Evolutionary conservation across 2,329 filamentous ascomycete genomes (phyloP).

Genomic region (Fusarium solani-melongenae): DNA sequence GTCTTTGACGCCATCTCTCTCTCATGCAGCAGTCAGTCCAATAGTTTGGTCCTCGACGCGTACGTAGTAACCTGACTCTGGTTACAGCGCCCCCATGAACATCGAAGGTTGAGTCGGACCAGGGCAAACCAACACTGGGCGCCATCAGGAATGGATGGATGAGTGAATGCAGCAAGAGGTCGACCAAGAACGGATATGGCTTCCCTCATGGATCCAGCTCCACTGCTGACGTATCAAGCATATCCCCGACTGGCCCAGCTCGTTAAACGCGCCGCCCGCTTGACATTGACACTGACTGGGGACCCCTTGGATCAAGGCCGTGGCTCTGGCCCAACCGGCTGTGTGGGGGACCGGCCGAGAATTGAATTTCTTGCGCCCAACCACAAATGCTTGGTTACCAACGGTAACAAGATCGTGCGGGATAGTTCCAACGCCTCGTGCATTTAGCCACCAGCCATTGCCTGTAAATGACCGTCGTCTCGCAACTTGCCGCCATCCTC

Average conservation of each 20-base stretch:
- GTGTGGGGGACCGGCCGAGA: constrained; percentile 34
- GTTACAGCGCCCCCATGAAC: neutral
- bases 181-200: neutral
- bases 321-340: constrained; percentile 15
- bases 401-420: constrained; percentile 17
- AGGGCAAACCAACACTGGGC: neutral
- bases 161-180: neutral
- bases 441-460: constrained; percentile 4
- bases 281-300: neutral
- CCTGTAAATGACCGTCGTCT: neutral
- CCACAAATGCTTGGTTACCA: constrained; percentile 24
- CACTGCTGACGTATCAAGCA: constrained; percentile 38
- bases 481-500: neutral
- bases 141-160: neutral
- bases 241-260: constrained; percentile 12
- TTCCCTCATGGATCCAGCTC: constrained; percentile 12
- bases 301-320: constrained; percentile 14
- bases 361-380: constrained; percentile 10
- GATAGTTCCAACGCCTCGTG: constrained; percentile 10
- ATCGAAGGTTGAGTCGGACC: neutral
- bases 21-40: constrained; percentile 22
- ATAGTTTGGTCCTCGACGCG: constrained; percentile 17
- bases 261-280: constrained; percentile 15
- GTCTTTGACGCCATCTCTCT: constrained; percentile 28
- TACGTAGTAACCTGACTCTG: constrained; percentile 3